A percentile compares a stretch with the other conserved stretches of the same genome.
These are phyloP conservation scores for Fusarium musae DNA, from an alignment of 2,329 filamentous ascomycete genomes.

Conservation along the genomic window DNA sequence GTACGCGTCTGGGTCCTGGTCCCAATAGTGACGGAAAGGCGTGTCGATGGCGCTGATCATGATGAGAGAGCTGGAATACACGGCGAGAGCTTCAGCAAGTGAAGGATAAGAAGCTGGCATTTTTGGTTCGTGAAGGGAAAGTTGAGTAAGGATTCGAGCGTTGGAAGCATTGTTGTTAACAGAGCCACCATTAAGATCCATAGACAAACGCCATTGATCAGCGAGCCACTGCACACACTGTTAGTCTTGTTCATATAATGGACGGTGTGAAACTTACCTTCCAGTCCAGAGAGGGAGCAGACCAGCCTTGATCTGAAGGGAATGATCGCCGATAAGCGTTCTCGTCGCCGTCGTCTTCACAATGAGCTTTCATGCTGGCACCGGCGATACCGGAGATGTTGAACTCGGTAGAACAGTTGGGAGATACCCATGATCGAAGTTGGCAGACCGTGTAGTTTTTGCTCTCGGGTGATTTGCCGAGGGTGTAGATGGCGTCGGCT, in stretches of 20 bases:
- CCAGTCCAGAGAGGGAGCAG: slow-evolving; percentile 60
- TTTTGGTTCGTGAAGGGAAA: slow-evolving; percentile 54
- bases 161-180: slow-evolving; percentile 68
- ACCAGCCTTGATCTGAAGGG: slow-evolving; percentile 44
- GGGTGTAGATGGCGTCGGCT: slow-evolving; percentile 70
- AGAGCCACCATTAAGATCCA: slow-evolving; percentile 67
- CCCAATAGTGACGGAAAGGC: slow-evolving; percentile 70
- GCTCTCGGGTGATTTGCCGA: slow-evolving; percentile 60
- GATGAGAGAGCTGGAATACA: slow-evolving; percentile 74
- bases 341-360: slow-evolving; percentile 64
- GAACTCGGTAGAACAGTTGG: slow-evolving; percentile 73
- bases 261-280: slow-evolving; percentile 43
- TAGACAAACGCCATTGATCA: slow-evolving; percentile 63
- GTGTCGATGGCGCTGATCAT: slow-evolving; percentile 68
- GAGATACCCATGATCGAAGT: slow-evolving; percentile 70
- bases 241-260: not conserved
- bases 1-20: slow-evolving; percentile 46
- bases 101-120: slow-evolving; percentile 69
- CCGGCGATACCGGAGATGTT: slow-evolving; percentile 67
- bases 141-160: slow-evolving; percentile 65
- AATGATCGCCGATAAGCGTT: slow-evolving; percentile 65
- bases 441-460: slow-evolving; percentile 74
- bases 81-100: slow-evolving; percentile 78
- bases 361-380: slow-evolving; percentile 68
- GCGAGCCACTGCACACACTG: slow-evolving; percentile 55